Evolutionary conservation across 140 eudicot species (phyloP), one percentile per base, ranked within the genome.

Genomic region (Anethum foeniculum): DNA sequence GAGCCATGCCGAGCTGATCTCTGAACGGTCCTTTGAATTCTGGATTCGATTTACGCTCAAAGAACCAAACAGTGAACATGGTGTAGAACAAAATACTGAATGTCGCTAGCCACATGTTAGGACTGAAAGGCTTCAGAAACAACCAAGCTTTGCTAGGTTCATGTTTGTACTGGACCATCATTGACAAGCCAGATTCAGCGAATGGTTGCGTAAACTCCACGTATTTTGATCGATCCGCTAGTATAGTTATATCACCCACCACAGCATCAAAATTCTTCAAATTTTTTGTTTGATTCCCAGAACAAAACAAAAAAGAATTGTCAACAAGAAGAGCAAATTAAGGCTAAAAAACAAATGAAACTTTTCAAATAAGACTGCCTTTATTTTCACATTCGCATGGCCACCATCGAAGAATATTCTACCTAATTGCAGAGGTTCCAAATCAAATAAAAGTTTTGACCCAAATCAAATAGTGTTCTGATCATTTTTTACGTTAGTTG

Each of bases 131-230:
- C 82, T 71, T 83, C 80, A 89, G 54, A 76, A 91, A 88, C 79
- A 78, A 86, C 94, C 97, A 91, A 36, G 88, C 86, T 69, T 18
- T 81, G 10, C 36, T 62, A 25, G 71, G 71, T 62, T 83, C 84
- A 11, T 75, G 11, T 36, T 85, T 92, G 83, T 84, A 86, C 10
- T 86, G 90, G 62, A 87, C 94, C 74, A 90, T 76, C 97, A 92
- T 88, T 44, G 90, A 84, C 86, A 92, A 76, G 44, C 94, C 97
- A 0, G 97, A 90, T 75, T 90, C 90, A 0, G 81, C 79, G 82
- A 83, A 90, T 16, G 96, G 96, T 18, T 88, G 91, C 13, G 89
- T 90, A 78, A 90, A 90, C 72, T 86, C 95, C n/a, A 90, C 95
- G 34, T 81, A 36, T 48, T 44, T 81, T 32, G 86, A 76, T 60